A percentile compares a stretch with the other conserved stretches of the same genome.
Evolutionary conservation across 73 alveolate species (phyloP).

Genomic region (Diophrys appendiculata): DNA sequence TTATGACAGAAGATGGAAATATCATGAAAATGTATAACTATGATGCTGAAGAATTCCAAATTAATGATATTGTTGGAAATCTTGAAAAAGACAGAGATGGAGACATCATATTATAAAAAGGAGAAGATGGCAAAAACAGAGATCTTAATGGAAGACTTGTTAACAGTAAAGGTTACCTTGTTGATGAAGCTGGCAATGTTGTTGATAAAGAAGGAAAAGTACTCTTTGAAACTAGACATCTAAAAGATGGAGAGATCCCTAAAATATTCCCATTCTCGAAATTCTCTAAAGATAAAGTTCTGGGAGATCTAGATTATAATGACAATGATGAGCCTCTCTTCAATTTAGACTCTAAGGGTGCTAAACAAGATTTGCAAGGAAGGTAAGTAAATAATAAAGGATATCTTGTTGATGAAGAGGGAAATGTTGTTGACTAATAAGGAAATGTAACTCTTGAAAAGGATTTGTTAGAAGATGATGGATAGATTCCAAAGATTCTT

Average conservation of each 20-base stretch:
- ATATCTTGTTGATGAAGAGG: constrained; percentile 36
- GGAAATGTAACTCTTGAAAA: constrained; percentile 10
- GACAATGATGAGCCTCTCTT: constrained; percentile 41
- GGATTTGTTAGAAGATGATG: constrained; percentile 33
- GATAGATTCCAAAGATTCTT: constrained; percentile 45
- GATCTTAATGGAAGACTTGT: constrained; percentile 53
- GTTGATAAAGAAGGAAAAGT: constrained; percentile 47
- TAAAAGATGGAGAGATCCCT: constrained; percentile 48
- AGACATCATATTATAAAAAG: constrained; percentile 38
- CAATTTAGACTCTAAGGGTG: not conserved
- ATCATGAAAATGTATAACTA: constrained; percentile 28
- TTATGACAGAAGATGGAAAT: constrained; percentile 15
- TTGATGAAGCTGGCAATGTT: constrained; percentile 49
- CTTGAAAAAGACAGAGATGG: constrained; percentile 52
- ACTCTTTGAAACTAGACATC: constrained; percentile 25
- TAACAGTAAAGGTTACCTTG: constrained; percentile 51
- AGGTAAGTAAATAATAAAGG: constrained; percentile 39
- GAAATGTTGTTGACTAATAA: constrained; percentile 12
- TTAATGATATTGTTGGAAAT: constrained; percentile 45
- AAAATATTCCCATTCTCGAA: constrained; percentile 49
- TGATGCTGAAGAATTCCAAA: constrained; percentile 45
- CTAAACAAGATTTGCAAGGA: constrained; percentile 17
- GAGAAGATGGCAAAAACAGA: constrained; percentile 36
- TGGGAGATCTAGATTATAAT: constrained; percentile 42
- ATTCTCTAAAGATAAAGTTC: constrained; percentile 36